phyloP scores from a whole-genome alignment of 176 grass and related monocot genomes.

The Echinochloa phyllopogon region DNA sequence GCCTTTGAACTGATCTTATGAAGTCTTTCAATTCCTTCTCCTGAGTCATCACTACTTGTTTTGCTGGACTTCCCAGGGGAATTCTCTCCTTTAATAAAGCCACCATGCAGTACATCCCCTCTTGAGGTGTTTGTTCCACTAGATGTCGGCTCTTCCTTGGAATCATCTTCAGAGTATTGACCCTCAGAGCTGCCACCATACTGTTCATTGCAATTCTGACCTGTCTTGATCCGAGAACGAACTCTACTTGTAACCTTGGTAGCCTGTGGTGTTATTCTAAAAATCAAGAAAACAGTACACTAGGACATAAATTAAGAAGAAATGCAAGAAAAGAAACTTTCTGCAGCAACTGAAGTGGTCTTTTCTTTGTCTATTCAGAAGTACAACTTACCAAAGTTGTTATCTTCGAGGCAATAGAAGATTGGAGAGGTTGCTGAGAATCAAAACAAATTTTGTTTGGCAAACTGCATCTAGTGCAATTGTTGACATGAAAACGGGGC shows the following conservation, averaged over 20 bases:
- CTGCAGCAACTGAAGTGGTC: slow-evolving; percentile 1
- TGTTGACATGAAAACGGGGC: slow-evolving; percentile 32
- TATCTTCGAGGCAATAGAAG: slow-evolving; percentile 73
- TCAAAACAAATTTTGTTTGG: slow-evolving; percentile 36
- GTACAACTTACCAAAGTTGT: slow-evolving; percentile 65
- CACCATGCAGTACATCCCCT: slow-evolving; percentile 24
- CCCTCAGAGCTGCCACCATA: slow-evolving; percentile 30
- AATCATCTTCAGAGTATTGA: slow-evolving; percentile 49
- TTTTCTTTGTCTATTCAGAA: slow-evolving; percentile 39
- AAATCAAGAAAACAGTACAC: slow-evolving; percentile 46
- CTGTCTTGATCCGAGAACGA: slow-evolving; percentile 51
- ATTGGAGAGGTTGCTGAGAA: slow-evolving; percentile 53
- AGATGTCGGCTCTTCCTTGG: slow-evolving; percentile 51
- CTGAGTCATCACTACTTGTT: slow-evolving; percentile 61
- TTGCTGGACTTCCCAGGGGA: slow-evolving; percentile 36
- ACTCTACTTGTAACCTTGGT: slow-evolving; percentile 85
- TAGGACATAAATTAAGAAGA: slow-evolving; percentile 46
- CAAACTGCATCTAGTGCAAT: slow-evolving; percentile 12
- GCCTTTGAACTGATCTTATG: slow-evolving; percentile 73
- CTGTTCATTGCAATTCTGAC: slow-evolving; percentile 34
- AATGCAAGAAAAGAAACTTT: slow-evolving; percentile 13
- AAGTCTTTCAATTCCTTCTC: slow-evolving; percentile 56
- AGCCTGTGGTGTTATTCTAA: slow-evolving; percentile 72
- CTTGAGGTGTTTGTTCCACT: slow-evolving; percentile 49
- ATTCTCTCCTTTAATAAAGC: slow-evolving; percentile 35